Evolutionary conservation across 116 monocot genomes (phyloP), one percentile per base, ranked within the genome.

Genomic region (Phalaenopsis hybrid): DNA sequence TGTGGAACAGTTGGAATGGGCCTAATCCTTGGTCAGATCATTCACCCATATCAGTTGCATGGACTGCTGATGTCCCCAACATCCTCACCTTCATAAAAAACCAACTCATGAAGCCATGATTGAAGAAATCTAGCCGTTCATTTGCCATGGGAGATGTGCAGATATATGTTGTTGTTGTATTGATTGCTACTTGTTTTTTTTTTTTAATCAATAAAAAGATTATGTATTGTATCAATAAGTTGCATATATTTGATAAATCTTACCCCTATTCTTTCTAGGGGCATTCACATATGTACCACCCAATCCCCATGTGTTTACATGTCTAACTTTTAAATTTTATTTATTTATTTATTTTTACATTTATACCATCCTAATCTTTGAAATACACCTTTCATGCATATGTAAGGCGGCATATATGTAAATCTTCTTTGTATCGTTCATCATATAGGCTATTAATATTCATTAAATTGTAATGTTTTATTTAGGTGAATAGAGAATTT

Each of bases 21-120:
- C 83, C 83, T 61, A 95, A 95, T 52, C 90, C 99, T 1, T 99
- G 99, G 99, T 82, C 89, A 15, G 89, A 85, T 8, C 91, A 93
- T 76, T 81, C 89, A 18, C 93, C 93, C 15, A 78, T 99, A 33
- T 95, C 92, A 44, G 92, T 99, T 80, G 99, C 94, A 58, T 99
- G 99, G 99, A 88, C 92, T 9, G 93, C 87, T 51, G 91, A 99
- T 84, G 93, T 90, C 51, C 93, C 90, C 20, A 78, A 80, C 18
- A 92, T 92, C 81, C 75, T 89, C 33, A 82, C 74, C n/a, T 95
- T 88, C 81, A 44, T 95, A 50, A 95, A 89, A 81, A 76, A 86
- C 16, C 81, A 87, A 74, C 90, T 99, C 51, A 88, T 91, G 94
- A 92, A 89, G 82, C 84, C 87, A 50, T 95, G 82, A 96, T 37